Conservation (phyloP, 768 basidiomycete genomes). For the Leccinum uliginosum region DNA sequence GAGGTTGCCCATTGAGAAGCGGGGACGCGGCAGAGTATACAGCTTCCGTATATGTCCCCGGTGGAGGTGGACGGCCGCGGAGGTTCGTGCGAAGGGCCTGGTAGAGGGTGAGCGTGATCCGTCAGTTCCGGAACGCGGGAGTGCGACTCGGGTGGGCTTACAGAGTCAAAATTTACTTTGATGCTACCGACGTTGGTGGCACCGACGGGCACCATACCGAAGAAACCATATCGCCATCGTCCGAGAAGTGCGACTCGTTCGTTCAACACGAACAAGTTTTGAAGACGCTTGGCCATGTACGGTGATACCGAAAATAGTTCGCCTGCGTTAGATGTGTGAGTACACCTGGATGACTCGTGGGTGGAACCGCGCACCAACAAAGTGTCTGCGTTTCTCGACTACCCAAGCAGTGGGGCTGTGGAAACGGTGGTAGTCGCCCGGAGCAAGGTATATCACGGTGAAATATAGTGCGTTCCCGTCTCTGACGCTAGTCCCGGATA, state of each 20-base stretch:
- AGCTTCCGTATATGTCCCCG: constrained; percentile 89
- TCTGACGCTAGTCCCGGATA: constrained; percentile 48
- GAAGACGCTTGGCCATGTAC: constrained; percentile 87
- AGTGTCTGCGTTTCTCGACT: constrained; percentile 92
- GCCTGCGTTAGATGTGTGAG: constrained; percentile 38
- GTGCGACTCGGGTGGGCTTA: constrained; percentile 22
- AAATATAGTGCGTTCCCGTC: constrained; percentile 87
- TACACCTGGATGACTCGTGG: background rate
- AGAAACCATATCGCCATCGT: constrained; percentile 93
- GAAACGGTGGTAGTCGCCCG: constrained; percentile 98
- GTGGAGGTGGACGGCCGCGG: constrained; percentile 62
- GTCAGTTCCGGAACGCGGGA: background rate
- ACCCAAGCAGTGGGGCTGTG: constrained; percentile 97
- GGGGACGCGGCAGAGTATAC: constrained; percentile 83
- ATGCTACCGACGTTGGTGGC: constrained; percentile 98
- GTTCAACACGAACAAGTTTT: constrained; percentile 95
- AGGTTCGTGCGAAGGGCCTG: constrained; percentile 88
- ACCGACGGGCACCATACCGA: constrained; percentile 95
- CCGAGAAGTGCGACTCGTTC: constrained; percentile 95
- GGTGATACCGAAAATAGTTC: constrained; percentile 97
- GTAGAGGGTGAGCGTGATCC: background rate
- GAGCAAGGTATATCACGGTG: constrained; percentile 94
- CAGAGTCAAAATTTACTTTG: constrained; percentile 91
- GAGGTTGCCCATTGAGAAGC: constrained; percentile 82
- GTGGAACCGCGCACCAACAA: constrained; percentile 60